These are phyloP conservation scores for Trichoderma orchidacearum DNA, from an alignment of 495 filamentous ascomycete genomes.

Conservation along the genomic window DNA sequence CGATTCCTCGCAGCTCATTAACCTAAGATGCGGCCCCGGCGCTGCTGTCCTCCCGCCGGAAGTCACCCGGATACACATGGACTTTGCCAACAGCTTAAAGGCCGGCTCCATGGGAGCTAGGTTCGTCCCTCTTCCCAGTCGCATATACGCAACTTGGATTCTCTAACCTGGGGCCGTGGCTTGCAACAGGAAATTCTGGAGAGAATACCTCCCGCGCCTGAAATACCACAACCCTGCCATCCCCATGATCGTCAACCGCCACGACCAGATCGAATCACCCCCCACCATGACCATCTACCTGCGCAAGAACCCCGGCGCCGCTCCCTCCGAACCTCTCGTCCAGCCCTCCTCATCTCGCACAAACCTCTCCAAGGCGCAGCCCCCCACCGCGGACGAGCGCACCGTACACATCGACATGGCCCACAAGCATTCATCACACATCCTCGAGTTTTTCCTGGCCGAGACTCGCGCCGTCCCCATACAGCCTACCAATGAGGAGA, in stretches of 20 bases:
- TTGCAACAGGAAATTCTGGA: slow-evolving; percentile 67
- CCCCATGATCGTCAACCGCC: slow-evolving; percentile 67
- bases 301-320: slow-evolving; percentile 17
- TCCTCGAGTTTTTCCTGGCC: slow-evolving; percentile 52
- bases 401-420: slow-evolving; percentile 49
- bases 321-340: slow-evolving; percentile 10
- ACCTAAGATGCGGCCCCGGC: slow-evolving; percentile 61
- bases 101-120: slow-evolving; percentile 70
- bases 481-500: slow-evolving; percentile 44
- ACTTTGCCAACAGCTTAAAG: slow-evolving; percentile 53
- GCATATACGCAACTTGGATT: background rate
- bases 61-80: slow-evolving; percentile 71
- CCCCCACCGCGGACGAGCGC: slow-evolving; percentile 27
- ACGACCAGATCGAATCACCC: slow-evolving; percentile 36
- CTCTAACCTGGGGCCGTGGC: background rate
- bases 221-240: slow-evolving; percentile 90
- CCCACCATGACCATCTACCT: slow-evolving; percentile 70
- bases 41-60: slow-evolving; percentile 68
- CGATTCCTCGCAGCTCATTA: slow-evolving; percentile 42
- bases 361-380: slow-evolving; percentile 22
- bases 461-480: slow-evolving; percentile 55
- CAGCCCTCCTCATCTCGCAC: slow-evolving; percentile 19
- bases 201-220: slow-evolving; percentile 61
- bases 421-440: slow-evolving; percentile 42
- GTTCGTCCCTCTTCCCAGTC: slow-evolving; percentile 23